A percentile compares a stretch with the other conserved stretches of the same genome.
phyloP scores from a whole-genome alignment of 1,284 basidiomycete species.

The Melampsora americana region DNA sequence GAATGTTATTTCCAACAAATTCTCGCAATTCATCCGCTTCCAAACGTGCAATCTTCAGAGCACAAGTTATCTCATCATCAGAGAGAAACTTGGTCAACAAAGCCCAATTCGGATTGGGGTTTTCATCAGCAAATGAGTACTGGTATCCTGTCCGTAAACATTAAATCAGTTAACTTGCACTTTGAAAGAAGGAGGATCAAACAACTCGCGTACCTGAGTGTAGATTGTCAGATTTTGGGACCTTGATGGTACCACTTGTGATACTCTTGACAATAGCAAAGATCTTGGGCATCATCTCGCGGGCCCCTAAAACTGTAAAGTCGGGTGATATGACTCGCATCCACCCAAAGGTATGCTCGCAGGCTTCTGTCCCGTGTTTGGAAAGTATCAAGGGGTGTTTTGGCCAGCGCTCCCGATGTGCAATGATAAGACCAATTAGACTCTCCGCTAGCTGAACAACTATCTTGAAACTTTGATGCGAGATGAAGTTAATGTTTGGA shows the following conservation, averaged over 20 bases:
- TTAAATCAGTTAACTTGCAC: background rate
- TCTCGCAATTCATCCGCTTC: too few species aligned
- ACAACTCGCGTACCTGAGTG: constrained; percentile 2
- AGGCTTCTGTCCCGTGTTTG: constrained; percentile 3
- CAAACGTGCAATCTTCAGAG: background rate
- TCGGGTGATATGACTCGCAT: background rate
- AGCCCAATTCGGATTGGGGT: background rate
- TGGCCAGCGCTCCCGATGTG: constrained; percentile 12
- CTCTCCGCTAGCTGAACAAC: background rate
- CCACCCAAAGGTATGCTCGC: background rate
- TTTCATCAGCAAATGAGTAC: background rate
- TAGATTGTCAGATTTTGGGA: constrained; percentile 10
- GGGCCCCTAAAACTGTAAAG: background rate
- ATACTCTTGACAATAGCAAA: constrained; percentile 23
- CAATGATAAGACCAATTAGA: background rate
- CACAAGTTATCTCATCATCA: background rate
- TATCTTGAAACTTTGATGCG: constrained; percentile 17
- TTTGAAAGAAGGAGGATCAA: background rate
- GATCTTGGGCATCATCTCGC: constrained; percentile 11
- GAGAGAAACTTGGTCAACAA: background rate
- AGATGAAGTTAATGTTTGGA: background rate
- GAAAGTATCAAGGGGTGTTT: constrained; percentile 6
- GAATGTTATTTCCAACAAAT: too few species aligned
- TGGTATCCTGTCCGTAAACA: background rate
- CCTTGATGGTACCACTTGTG: constrained; percentile 6